Base-by-base conservation (phyloP, 2,329 filamentous ascomycete genomes). In the Microdochium paspali region DNA sequence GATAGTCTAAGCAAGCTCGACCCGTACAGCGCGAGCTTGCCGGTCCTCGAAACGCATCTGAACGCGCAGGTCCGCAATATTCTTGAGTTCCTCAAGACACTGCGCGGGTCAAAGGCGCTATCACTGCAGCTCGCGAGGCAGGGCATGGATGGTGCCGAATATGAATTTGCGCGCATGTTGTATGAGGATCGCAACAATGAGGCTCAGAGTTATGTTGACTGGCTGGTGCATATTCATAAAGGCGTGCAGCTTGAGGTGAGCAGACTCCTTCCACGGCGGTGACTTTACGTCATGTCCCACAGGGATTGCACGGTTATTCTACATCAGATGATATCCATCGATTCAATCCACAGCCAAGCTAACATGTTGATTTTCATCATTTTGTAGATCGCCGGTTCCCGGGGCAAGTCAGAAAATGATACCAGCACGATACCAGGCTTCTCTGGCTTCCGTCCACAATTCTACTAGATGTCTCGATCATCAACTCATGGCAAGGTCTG, bases 141-240 rank as follows among this genome's bases (percentile, higher is more conserved):
- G 66, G 90, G 90, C 1, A 75, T 97, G 3, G 93, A 98, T 60
- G 93, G 93, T 1, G 88, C 90, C 3, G 93, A 98, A 66, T 97
- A 90, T 59, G 93, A 98, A 66, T 98, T 97, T 71, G 93, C 93
- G 7, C 76, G 90, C 46, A 73, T 94, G 67, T 67, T 98, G 55
- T 82, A 95, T 26, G 93, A 98, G 68, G 93, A 98, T 62, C 80
- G 93, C 54, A 97, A 97, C 65, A 95, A 95, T 56, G 93, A 98
- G 70, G 93, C 93, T 30, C 90, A 95, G 69, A 95, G 87, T 62
- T 98, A 97, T 66, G 93, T 97, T 28, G 93, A 98, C 69, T 98
- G 93, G 93, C 74, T 98, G 59, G 93, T 98, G 49, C 87, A 95
- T 66, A 77, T 97, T 52, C 93, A 98, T 68, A 85, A 91, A 58